phyloP scores from a whole-genome alignment of 2,329 filamentous ascomycete genomes.

The Venturia effusa region DNA sequence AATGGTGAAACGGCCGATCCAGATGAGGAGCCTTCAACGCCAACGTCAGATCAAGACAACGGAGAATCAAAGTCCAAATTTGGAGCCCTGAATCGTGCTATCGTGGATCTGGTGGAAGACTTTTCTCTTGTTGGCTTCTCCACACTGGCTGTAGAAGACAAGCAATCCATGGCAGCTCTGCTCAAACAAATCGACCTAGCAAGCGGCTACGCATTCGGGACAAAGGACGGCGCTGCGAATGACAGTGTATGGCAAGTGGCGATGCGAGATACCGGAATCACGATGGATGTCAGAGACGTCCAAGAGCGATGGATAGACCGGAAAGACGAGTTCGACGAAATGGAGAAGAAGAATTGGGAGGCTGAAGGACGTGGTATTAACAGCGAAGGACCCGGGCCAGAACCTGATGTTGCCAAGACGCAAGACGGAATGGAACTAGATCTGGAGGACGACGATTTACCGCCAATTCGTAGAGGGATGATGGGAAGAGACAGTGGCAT shows the following conservation, averaged over 20 bases:
- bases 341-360: constrained; percentile 65
- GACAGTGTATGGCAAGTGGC: constrained; percentile 96
- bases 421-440: constrained; percentile 14
- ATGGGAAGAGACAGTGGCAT: constrained; percentile 49
- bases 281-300: constrained; percentile 76
- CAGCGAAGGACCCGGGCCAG: not conserved
- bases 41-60: constrained; percentile 7
- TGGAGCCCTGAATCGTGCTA: constrained; percentile 70
- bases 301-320: constrained; percentile 93
- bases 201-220: constrained; percentile 82
- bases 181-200: constrained; percentile 84
- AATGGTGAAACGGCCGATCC: constrained; percentile 18
- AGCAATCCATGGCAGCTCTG: constrained; percentile 90
- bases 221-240: constrained; percentile 53
- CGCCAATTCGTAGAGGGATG: constrained; percentile 20
- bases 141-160: constrained; percentile 91
- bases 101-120: constrained; percentile 76
- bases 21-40: not conserved
- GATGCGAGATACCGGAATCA: constrained; percentile 60
- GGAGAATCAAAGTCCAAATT: constrained; percentile 50
- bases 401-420: constrained; percentile 11
- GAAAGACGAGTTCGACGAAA: constrained; percentile 75
- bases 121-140: constrained; percentile 89
- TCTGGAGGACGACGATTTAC: constrained; percentile 18
- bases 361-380: constrained; percentile 50